Conservation (phyloP, 2,329 filamentous ascomycete genomes). For the Daldinia eschscholtzii region DNA sequence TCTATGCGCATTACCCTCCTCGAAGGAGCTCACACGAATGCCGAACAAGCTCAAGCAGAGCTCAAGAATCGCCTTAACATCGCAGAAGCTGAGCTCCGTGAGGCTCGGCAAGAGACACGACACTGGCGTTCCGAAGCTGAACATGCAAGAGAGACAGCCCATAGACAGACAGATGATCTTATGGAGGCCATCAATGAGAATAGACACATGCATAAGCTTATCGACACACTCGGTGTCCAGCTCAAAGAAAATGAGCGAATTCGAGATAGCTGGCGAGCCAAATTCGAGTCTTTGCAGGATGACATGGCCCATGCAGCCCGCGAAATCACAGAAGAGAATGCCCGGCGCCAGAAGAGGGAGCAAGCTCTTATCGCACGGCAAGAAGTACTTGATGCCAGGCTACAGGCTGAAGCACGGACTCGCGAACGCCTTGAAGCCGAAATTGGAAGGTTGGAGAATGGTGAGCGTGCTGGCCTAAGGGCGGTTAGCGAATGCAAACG, state of each 20-base stretch:
- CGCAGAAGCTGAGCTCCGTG: slow-evolving; percentile 67
- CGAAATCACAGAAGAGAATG: slow-evolving; percentile 86
- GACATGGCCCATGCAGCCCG: slow-evolving; percentile 85
- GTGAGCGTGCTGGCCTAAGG: slow-evolving; percentile 74
- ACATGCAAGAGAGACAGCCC: slow-evolving; percentile 65
- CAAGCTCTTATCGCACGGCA: slow-evolving; percentile 82
- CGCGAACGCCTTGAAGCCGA: slow-evolving; percentile 75
- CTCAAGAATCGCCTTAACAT: slow-evolving; percentile 67
- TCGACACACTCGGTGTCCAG: slow-evolving; percentile 80
- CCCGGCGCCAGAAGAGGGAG: slow-evolving; percentile 81
- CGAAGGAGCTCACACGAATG: slow-evolving; percentile 73
- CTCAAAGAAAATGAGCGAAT: slow-evolving; percentile 88
- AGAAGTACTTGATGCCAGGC: slow-evolving; percentile 80
- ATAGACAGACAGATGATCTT: slow-evolving; percentile 64
- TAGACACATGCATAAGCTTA: slow-evolving; percentile 78
- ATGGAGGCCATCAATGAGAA: slow-evolving; percentile 68
- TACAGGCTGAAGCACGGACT: slow-evolving; percentile 80
- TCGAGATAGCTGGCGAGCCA: slow-evolving; percentile 84
- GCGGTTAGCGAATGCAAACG: slow-evolving; percentile 73
- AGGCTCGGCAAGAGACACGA: slow-evolving; percentile 68
- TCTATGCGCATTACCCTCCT: slow-evolving; percentile 74
- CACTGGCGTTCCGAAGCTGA: slow-evolving; percentile 74
- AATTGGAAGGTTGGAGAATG: slow-evolving; percentile 73
- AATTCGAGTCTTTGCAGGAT: slow-evolving; percentile 86
- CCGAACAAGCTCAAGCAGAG: slow-evolving; percentile 67